These are phyloP conservation scores for Dicorynia guianensis DNA, from an alignment of 306 rosid species.

Conservation along the genomic window DNA sequence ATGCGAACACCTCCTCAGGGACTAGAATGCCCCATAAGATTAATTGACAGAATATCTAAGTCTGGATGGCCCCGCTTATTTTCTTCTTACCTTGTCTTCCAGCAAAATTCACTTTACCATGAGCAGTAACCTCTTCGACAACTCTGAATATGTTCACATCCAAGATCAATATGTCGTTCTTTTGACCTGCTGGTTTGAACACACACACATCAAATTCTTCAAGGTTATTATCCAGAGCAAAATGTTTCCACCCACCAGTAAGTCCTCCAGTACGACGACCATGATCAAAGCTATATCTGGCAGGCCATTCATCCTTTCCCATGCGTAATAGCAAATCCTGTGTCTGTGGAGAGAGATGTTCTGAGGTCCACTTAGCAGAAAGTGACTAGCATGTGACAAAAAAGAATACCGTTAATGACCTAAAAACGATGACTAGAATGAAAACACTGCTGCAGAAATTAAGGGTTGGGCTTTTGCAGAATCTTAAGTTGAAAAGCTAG, in stretches of 20 bases:
- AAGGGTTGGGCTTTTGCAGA: background rate
- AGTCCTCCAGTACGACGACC: conserved; percentile 58
- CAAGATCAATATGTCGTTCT: conserved; percentile 36
- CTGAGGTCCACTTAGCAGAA: conserved; percentile 51
- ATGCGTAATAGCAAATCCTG: conserved; percentile 62
- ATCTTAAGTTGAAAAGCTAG: conserved; percentile 11
- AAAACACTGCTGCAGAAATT: background rate
- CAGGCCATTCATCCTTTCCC: conserved; percentile 51
- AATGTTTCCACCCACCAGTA: conserved; percentile 72
- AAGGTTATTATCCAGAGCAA: conserved; percentile 64
- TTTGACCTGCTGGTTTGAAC: conserved; percentile 47
- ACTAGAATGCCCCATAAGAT: conserved; percentile 3
- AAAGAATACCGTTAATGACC: background rate
- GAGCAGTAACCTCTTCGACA: conserved; percentile 52
- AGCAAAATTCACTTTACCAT: conserved; percentile 11
- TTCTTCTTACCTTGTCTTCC: conserved; percentile 36
- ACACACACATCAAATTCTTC: conserved; percentile 74
- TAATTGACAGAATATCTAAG: background rate
- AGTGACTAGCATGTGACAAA: conserved; percentile 46
- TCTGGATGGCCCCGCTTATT: background rate
- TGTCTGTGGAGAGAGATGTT: conserved; percentile 37
- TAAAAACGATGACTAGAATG: background rate
- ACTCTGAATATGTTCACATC: conserved; percentile 72
- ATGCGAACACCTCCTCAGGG: background rate
- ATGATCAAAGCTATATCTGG: conserved; percentile 44